phyloP scores from a whole-genome alignment of 176 grass and related monocot genomes.

The Musa itinerans region DNA sequence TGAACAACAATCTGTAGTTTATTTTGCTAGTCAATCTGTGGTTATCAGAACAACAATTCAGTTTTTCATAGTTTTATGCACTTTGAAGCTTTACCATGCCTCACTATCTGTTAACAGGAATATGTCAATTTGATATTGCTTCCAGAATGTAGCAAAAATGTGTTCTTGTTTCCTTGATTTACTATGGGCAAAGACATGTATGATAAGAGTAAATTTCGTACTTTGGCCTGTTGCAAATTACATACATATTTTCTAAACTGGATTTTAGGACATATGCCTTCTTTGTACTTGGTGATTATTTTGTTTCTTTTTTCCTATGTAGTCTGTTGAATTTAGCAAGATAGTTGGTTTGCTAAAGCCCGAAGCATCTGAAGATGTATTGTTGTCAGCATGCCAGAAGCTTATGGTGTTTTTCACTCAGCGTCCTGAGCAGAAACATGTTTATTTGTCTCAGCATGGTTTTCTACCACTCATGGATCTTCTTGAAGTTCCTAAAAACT shows the following conservation, averaged over 20 bases:
- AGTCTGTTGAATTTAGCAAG: constrained; percentile 98
- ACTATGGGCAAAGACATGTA: too few relatives aligned
- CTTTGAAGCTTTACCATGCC: too few relatives aligned
- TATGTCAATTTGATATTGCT: too few relatives aligned
- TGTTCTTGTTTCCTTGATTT: too few relatives aligned
- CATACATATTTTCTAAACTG: not conserved
- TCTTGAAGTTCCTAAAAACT: constrained; percentile 81
- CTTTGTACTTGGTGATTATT: not conserved
- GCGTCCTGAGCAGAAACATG: constrained; percentile 77
- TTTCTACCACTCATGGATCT: constrained; percentile 94
- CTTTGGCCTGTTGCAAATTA: too few relatives aligned
- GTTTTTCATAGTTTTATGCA: too few relatives aligned
- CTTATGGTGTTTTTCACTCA: constrained; percentile 70
- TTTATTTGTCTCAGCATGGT: constrained; percentile 81
- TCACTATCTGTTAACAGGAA: too few relatives aligned
- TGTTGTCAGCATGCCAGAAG: constrained; percentile 81
- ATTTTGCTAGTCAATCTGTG: too few relatives aligned
- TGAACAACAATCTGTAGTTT: too few relatives aligned
- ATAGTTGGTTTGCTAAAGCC: constrained; percentile 80
- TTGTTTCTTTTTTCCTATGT: not conserved
- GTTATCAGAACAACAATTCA: too few relatives aligned
- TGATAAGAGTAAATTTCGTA: too few relatives aligned
- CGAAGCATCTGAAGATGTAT: constrained; percentile 80
- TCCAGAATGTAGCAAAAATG: too few relatives aligned
- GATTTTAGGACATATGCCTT: not conserved